Evolutionary conservation across 106 monocot species (phyloP), one percentile per base, ranked within the genome.

Genomic region (Apostasia shenzhenica): DNA sequence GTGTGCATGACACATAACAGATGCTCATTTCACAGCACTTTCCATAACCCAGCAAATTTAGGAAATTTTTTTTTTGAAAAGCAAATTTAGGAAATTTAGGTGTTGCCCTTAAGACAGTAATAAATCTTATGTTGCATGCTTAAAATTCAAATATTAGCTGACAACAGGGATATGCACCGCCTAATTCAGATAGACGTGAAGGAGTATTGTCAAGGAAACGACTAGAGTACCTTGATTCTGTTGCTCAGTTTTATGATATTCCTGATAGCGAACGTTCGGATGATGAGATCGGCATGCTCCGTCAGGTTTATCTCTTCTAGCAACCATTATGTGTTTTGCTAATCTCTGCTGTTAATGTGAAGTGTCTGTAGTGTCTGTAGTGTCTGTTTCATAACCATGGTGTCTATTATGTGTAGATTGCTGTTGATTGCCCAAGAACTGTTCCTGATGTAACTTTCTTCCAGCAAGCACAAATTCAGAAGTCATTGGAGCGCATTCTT

Each of bases 161-260:
- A 79, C 84, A 76, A 89, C 97, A 97, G 97, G 97, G 97, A 85
- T 97, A 97, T 87, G 97, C 97, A 83, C 84, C 97, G 73, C 85
- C 97, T 85, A 97, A 97, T 92, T 85, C 92, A 85, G 97, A 97
- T 92, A 82, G 97, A 89, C 82, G 92, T 51, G 75, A 87, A 65
- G 84, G 87, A 81, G 81, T 89, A 81, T 70, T 97, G 61, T 70
- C 81, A 38, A 82, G 97, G 77, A 97, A 92, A 78, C 80, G 97
- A 51, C 60, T 81, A 51, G 97, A 97, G 68, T 97, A 97, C 69
- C 72, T 97, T 60, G 97, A 97, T n/a, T 97, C 92, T 81, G 92
- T 97, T 71, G 76, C 97, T 72, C 92, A 92, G 58, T 97, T 85
- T 71, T 90, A 97, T 83, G 97, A 90, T 62, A 83, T 97, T 81